Conservation (phyloP, 768 basidiomycete genomes). For the Lactarius sanguifluus region DNA sequence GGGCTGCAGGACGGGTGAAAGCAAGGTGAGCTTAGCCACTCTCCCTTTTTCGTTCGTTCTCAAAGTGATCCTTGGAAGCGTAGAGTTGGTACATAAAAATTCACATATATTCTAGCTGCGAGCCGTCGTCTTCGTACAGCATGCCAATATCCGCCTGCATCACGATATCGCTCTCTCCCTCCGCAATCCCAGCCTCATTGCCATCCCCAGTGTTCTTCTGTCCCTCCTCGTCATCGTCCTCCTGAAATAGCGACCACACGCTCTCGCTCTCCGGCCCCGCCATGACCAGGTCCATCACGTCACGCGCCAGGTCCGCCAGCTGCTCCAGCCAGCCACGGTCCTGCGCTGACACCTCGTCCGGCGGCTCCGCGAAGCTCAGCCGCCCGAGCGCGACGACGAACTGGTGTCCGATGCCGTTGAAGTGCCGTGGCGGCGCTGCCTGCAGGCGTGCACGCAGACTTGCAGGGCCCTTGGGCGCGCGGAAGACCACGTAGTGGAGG, state of each 20-base stretch:
- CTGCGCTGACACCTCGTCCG: conserved; percentile 30
- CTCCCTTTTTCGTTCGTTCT: not conserved
- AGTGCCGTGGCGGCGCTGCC: conserved; percentile 51
- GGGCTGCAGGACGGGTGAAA: conserved; percentile 30
- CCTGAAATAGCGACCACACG: conserved; percentile 37
- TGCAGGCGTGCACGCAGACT: conserved; percentile 61
- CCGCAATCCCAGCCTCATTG: not conserved
- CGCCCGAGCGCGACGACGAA: conserved; percentile 79
- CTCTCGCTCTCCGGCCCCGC: conserved; percentile 36
- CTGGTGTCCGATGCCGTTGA: conserved; percentile 63
- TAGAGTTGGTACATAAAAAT: not conserved
- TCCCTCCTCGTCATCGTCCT: conserved; percentile 17
- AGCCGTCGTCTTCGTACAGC: not conserved
- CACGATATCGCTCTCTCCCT: conserved; percentile 6
- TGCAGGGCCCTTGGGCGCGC: conserved; percentile 35
- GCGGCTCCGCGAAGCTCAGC: conserved; percentile 57
- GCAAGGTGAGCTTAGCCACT: not conserved
- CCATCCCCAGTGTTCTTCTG: not conserved
- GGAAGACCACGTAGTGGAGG: conserved; percentile 62
- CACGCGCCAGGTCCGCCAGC: conserved; percentile 33
- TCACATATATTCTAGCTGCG: conserved; percentile 6
- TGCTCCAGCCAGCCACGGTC: conserved; percentile 32
- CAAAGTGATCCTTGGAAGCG: too few species aligned
- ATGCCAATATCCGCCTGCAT: conserved; percentile 4
- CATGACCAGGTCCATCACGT: conserved; percentile 36